phyloP scores from a whole-genome alignment of 805 yeast genomes.

The Citeromyces matritensis region DNA sequence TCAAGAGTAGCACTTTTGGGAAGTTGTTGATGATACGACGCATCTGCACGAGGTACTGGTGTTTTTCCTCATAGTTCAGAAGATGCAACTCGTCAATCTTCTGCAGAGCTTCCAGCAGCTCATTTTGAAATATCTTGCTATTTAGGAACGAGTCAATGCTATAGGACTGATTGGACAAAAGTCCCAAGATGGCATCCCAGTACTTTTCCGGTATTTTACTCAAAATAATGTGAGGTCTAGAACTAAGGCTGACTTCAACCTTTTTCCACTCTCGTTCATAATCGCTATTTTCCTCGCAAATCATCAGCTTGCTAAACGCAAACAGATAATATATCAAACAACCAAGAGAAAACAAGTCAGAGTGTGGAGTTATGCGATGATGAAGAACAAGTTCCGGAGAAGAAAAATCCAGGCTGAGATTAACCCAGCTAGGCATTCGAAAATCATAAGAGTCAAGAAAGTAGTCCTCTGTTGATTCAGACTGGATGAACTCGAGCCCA shows the following conservation, averaged over 20 bases:
- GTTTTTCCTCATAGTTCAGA: conserved; percentile 49
- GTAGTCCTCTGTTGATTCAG: conserved; percentile 35
- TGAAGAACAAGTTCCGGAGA: conserved; percentile 79
- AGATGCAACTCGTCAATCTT: conserved; percentile 77
- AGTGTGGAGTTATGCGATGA: conserved; percentile 41
- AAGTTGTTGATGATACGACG: conserved; percentile 35
- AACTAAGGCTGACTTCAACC: neutral
- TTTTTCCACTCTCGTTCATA: too few species aligned
- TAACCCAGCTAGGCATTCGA: conserved; percentile 58
- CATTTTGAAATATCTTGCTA: conserved; percentile 68
- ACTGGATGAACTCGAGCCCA: conserved; percentile 50
- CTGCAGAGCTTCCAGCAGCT: conserved; percentile 65
- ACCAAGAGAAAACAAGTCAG: conserved; percentile 81
- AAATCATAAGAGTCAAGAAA: conserved; percentile 62
- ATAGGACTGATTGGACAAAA: conserved; percentile 25
- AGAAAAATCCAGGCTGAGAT: conserved; percentile 53
- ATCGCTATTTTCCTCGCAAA: too few species aligned
- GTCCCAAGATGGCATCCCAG: conserved; percentile 28
- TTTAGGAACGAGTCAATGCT: conserved; percentile 55
- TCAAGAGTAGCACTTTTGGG: conserved; percentile 40
- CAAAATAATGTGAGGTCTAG: conserved; percentile 27
- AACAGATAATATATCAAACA: conserved; percentile 60
- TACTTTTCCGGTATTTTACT: conserved; percentile 46
- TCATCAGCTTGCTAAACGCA: conserved; percentile 3
- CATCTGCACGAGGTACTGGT: conserved; percentile 54